Conservation (phyloP, 345 rosid species). For the Eucalyptus curtisii region DNA sequence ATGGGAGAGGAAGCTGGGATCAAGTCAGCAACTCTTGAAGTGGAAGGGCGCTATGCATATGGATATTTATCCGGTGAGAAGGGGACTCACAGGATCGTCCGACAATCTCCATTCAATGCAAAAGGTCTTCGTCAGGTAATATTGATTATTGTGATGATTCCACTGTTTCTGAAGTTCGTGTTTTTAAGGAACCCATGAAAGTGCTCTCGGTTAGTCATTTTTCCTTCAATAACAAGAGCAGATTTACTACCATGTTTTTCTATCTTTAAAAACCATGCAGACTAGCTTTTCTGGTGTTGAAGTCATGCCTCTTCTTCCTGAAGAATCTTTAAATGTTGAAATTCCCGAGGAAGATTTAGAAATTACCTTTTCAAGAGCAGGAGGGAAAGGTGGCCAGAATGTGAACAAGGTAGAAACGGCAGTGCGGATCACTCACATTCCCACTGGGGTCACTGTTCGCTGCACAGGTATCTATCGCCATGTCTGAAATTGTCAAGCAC, state of each 20-base stretch:
- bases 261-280: slow-evolving; percentile 12
- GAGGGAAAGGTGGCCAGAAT: slow-evolving; percentile 97
- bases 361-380: slow-evolving; percentile 77
- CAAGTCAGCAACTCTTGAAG: slow-evolving; percentile 79
- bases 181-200: neutral
- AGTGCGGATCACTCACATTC: slow-evolving; percentile 79
- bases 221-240: neutral
- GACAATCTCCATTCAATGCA: slow-evolving; percentile 97
- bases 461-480: slow-evolving; percentile 49
- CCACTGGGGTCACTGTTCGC: slow-evolving; percentile 79
- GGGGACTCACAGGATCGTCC: slow-evolving; percentile 90
- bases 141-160: neutral
- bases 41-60: slow-evolving; percentile 85
- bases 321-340: slow-evolving; percentile 56
- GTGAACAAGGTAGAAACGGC: slow-evolving; percentile 96
- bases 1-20: slow-evolving; percentile 96
- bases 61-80: slow-evolving; percentile 92
- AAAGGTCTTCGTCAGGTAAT: slow-evolving; percentile 95
- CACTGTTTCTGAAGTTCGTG: neutral
- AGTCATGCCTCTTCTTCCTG: slow-evolving; percentile 93
- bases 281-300: slow-evolving; percentile 92
- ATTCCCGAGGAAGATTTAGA: slow-evolving; percentile 91
- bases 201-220: neutral
- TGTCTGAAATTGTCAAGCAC: neutral
- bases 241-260: neutral